A percentile compares a stretch with the other conserved stretches of the same genome.
Evolutionary conservation across 1,139 yeast genomes (phyloP).

Genomic region (Candida labiduridarum): DNA sequence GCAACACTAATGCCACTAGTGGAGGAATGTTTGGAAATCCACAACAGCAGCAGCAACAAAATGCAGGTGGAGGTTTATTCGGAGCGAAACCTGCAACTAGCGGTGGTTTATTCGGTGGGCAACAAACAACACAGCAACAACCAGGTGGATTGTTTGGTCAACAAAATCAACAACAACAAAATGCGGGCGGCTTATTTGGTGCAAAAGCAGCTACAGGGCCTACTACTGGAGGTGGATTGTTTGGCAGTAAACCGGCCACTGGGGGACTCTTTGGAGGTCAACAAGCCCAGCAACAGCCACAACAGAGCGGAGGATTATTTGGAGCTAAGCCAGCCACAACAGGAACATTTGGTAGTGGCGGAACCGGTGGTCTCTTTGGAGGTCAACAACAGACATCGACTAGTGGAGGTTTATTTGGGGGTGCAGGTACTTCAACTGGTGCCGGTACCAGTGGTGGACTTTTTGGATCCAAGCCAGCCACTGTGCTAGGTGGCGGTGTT

Average conservation of each 20-base stretch:
- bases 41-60: slow-evolving; percentile 14
- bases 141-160: slow-evolving; percentile 36
- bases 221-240: slow-evolving; percentile 19
- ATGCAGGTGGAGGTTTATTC: slow-evolving; percentile 31
- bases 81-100: slow-evolving; percentile 23
- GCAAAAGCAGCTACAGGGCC: slow-evolving; percentile 18
- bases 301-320: slow-evolving; percentile 26
- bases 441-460: slow-evolving; percentile 27
- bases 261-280: slow-evolving; percentile 31
- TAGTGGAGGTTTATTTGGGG: slow-evolving; percentile 42
- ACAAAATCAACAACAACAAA: slow-evolving; percentile 15
- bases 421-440: slow-evolving; percentile 19
- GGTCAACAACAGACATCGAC: slow-evolving; percentile 15
- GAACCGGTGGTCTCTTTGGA: slow-evolving; percentile 24
- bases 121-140: slow-evolving; percentile 17
- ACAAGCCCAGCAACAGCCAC: slow-evolving; percentile 12
- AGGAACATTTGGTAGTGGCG: slow-evolving; percentile 3
- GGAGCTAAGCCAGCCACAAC: slow-evolving; percentile 17
- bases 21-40: slow-evolving; percentile 14
- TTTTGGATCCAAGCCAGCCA: slow-evolving; percentile 26
- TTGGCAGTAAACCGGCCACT: slow-evolving; percentile 19
- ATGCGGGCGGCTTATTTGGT: slow-evolving; percentile 22
- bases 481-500: slow-evolving; percentile 15
- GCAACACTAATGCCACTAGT: slow-evolving; percentile 6
- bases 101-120: slow-evolving; percentile 21